Evolutionary conservation across 1,284 basidiomycete species (phyloP).

Genomic region (Lentinula novae-zelandiae): DNA sequence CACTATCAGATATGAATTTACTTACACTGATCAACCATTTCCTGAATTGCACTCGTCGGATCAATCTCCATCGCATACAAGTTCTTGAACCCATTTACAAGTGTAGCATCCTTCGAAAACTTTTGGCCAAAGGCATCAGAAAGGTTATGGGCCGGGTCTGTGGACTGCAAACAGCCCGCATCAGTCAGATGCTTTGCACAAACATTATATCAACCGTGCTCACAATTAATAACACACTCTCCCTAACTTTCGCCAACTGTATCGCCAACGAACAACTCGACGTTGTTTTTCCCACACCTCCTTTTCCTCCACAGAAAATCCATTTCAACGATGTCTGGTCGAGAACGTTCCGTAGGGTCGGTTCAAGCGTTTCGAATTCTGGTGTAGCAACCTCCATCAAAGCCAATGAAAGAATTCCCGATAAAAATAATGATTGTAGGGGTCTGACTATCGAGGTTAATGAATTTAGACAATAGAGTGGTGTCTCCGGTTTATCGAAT

Average conservation of each 20-base stretch:
- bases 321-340: slow-evolving; percentile 89
- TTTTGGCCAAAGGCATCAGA: slow-evolving; percentile 99
- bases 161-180: slow-evolving; percentile 59
- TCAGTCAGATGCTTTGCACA: not conserved
- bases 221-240: slow-evolving; percentile 93
- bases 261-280: slow-evolving; percentile 96
- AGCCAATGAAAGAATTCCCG: no score
- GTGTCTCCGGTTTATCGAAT: no score
- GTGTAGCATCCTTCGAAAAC: slow-evolving; percentile 99
- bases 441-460: no score
- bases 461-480: no score
- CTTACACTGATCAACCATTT: slow-evolving; percentile 97
- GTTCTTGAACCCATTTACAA: slow-evolving; percentile 97
- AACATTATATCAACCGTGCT: slow-evolving; percentile 28
- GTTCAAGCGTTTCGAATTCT: slow-evolving; percentile 51
- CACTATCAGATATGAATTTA: not conserved
- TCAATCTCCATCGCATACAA: slow-evolving; percentile 99
- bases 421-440: no score
- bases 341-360: slow-evolving; percentile 86
- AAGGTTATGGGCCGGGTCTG: slow-evolving; percentile 98
- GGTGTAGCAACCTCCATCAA: not conserved
- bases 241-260: slow-evolving; percentile 81
- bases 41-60: slow-evolving; percentile 93
- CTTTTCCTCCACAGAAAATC: slow-evolving; percentile 97
- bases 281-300: slow-evolving; percentile 96